phyloP scores from a whole-genome alignment of 2,329 filamentous ascomycete genomes.

The Hypoxylon sp. region DNA sequence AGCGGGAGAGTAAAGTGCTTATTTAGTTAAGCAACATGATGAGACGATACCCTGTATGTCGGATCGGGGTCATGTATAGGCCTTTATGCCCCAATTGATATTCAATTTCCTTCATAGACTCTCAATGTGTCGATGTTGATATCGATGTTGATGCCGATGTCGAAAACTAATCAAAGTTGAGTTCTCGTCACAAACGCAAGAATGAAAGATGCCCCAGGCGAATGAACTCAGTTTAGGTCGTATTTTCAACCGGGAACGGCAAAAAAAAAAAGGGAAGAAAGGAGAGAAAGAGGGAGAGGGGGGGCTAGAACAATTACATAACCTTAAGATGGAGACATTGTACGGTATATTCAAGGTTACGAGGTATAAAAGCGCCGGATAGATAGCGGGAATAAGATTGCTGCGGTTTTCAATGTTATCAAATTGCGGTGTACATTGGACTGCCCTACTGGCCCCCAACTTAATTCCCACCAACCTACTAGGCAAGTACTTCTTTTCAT shows the following conservation, averaged over 20 bases:
- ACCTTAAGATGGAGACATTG: constrained; percentile 6
- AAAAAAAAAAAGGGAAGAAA: too few relatives aligned
- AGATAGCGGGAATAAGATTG: constrained; percentile 11
- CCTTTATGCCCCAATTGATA: not conserved
- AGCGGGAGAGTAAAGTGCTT: not conserved
- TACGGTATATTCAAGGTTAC: not conserved
- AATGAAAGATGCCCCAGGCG: constrained; percentile 5
- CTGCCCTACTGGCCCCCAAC: not conserved
- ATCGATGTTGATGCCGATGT: not conserved
- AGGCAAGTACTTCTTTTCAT: too few relatives aligned
- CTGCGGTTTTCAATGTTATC: not conserved
- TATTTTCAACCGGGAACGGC: constrained; percentile 11
- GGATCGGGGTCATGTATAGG: not conserved
- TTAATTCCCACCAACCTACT: not conserved
- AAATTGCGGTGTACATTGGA: constrained; percentile 13
- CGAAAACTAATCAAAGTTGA: not conserved
- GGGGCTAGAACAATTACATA: constrained; percentile 17
- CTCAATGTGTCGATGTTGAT: not conserved
- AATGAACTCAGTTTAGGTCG: constrained; percentile 10
- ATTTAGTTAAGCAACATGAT: constrained; percentile 30
- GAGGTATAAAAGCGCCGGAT: not conserved
- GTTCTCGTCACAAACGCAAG: constrained; percentile 9
- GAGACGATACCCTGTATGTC: constrained; percentile 4
- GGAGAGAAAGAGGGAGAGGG: too few relatives aligned
- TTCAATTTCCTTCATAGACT: constrained; percentile 1